A percentile compares a stretch with the other conserved stretches of the same genome.
Evolutionary conservation across 495 filamentous ascomycete genomes (phyloP).

Genomic region (Aspergillus sclerotiicarbonarius): DNA sequence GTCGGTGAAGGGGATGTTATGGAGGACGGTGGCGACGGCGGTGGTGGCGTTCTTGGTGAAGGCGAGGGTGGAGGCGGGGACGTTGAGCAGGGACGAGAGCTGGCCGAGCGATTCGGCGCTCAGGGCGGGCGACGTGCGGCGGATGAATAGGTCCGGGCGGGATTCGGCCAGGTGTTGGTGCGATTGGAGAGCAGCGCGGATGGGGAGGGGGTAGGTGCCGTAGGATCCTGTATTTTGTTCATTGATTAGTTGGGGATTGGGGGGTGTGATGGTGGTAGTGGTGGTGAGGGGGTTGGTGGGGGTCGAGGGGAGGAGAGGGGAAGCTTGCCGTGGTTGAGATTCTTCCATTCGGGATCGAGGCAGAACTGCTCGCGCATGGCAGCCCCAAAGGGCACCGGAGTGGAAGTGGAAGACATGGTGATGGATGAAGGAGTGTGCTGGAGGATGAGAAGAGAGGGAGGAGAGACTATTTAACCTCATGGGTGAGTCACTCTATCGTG

Average conservation of each 20-base stretch:
- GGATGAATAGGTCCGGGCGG: slow-evolving; percentile 70
- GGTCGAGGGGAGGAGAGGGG: neutral
- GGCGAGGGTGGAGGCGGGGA: slow-evolving; percentile 61
- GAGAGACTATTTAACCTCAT: neutral
- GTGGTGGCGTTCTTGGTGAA: slow-evolving; percentile 81
- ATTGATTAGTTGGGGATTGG: neutral
- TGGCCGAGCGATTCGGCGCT: slow-evolving; percentile 57
- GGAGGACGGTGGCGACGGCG: slow-evolving; percentile 76
- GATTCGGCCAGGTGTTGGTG: slow-evolving; percentile 62
- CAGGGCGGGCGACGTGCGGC: slow-evolving; percentile 60
- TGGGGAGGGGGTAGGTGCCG: slow-evolving; percentile 64
- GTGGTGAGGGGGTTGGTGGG: neutral
- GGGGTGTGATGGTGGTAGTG: neutral
- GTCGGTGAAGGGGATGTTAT: slow-evolving; percentile 59
- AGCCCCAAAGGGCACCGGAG: slow-evolving; percentile 50
- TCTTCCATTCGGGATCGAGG: slow-evolving; percentile 63
- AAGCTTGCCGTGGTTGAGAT: slow-evolving; percentile 76
- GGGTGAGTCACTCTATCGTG: too few relatives aligned
- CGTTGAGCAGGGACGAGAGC: slow-evolving; percentile 62
- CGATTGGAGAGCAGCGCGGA: slow-evolving; percentile 55
- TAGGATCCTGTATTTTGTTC: slow-evolving; percentile 63
- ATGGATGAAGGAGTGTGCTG: neutral
- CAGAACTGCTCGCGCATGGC: slow-evolving; percentile 68
- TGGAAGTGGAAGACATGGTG: neutral
- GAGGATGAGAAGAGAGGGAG: neutral